Evolutionary conservation across 2,329 filamentous ascomycete species (phyloP), one percentile per base, ranked within the genome.

Genomic region (Didymosphaeria variabile): DNA sequence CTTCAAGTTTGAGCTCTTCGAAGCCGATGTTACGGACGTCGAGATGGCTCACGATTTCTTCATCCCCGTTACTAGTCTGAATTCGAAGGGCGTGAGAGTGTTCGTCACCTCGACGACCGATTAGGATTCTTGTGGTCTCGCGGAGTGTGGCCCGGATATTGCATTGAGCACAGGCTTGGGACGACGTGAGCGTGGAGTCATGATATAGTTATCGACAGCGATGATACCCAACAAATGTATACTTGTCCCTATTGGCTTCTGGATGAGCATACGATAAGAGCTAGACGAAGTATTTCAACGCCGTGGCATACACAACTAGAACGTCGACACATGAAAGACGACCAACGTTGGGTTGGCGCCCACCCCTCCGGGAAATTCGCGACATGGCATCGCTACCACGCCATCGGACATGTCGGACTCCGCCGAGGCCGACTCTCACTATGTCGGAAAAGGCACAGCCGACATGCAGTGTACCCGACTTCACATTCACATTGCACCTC

Each of bases 11-110:
- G 71, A 76, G 38, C 60, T 78, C 19, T 66, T 69, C 31, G 73
- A 78, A 52, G 64, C 68, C 5, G 67, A 67, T 50, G 63, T 72
- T 1, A 63, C 42, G 5, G 77, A 78, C 62, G 76, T 78, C 42
- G 61, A 72, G 58, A 59, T 78, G 21, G 69, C 67, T 0, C 72
- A 78, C 52, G 79, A 81, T 63, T 77, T 75, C 44, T 81, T 81
- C 49, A 76, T 77, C 50, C 78, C 79, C 1, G 68, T 75, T 2
- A 60, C 72, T 5, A 69, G 55, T 59, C 15, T 71, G 51, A 74
- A 74, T n/a, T 70, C 68, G 0, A 78, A 79, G 58, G 79, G 78
- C 0, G 69, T 81, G 7, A 66, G 76, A 58, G 74, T 75, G 2
- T 72, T 73, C 55, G 69, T 75, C 0, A 67, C 57, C 31, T 64